Conservation (phyloP, 495 filamentous ascomycete species). For the Penicillium ochrochloron region DNA sequence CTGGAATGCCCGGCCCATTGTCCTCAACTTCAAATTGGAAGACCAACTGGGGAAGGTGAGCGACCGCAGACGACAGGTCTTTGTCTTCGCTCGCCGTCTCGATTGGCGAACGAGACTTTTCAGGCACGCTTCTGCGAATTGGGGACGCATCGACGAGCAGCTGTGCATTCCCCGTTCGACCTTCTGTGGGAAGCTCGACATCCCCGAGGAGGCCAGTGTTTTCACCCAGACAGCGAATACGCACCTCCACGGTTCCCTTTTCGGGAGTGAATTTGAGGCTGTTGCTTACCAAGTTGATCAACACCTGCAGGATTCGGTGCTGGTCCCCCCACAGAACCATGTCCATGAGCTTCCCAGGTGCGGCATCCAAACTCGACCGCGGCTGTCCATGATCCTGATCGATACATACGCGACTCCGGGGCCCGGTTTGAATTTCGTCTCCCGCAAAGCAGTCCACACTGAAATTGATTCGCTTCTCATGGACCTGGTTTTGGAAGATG, state of each 20-base stretch:
- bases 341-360: constrained; percentile 67
- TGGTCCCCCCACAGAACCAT: constrained; percentile 88
- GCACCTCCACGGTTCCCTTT: constrained; percentile 71
- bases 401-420: constrained; percentile 48
- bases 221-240: constrained; percentile 65
- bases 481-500: constrained; percentile 88
- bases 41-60: constrained; percentile 41
- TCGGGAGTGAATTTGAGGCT: constrained; percentile 89
- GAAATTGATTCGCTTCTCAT: constrained; percentile 75
- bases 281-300: constrained; percentile 93
- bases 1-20: constrained; percentile 87
- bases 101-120: not conserved
- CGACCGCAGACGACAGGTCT: not conserved
- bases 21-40: constrained; percentile 92
- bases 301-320: constrained; percentile 83
- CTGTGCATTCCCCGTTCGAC: not conserved
- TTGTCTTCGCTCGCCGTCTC: not conserved
- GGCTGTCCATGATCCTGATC: constrained; percentile 42
- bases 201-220: constrained; percentile 38
- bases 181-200: constrained; percentile 4
- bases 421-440: constrained; percentile 8
- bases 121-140: not conserved
- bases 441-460: constrained; percentile 62
- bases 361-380: constrained; percentile 57
- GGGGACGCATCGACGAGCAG: not conserved